A percentile compares a stretch with the other conserved stretches of the same genome.
phyloP scores from a whole-genome alignment of 2,329 filamentous ascomycete genomes.

The Fusarium abutilonis region DNA sequence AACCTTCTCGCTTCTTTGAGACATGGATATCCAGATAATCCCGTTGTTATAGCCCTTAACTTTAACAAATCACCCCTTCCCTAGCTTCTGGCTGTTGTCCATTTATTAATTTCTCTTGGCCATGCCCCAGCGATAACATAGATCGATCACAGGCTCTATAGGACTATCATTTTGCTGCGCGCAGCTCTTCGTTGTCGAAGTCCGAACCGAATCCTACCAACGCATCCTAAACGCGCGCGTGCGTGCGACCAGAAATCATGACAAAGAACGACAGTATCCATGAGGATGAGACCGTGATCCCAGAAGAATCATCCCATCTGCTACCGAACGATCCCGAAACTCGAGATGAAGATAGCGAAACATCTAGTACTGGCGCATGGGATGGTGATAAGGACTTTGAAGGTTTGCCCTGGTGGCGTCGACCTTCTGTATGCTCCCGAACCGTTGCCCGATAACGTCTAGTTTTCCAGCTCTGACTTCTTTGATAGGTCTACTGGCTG shows the following conservation, averaged over 20 bases:
- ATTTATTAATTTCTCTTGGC: constrained; percentile 14
- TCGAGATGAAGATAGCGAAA: constrained; percentile 18
- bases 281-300: constrained; percentile 16
- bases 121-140: constrained; percentile 26
- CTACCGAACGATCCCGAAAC: constrained; percentile 46
- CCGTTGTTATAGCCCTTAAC: neutral
- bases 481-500: constrained; percentile 78
- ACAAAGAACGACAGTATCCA: constrained; percentile 7
- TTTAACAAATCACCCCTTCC: neutral
- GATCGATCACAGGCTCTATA: constrained; percentile 24
- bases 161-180: constrained; percentile 18
- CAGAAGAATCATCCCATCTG: constrained; percentile 53
- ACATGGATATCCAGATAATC: constrained; percentile 18
- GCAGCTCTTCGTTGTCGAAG: constrained; percentile 4
- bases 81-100: constrained; percentile 1
- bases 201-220: constrained; percentile 2
- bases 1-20: constrained; percentile 24
- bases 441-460: constrained; percentile 2
- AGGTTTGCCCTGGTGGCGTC: constrained; percentile 68
- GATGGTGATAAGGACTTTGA: constrained; percentile 66
- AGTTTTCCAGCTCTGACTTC: constrained; percentile 37
- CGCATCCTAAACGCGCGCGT: neutral
- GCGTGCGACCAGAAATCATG: constrained; percentile 20
- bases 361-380: constrained; percentile 52
- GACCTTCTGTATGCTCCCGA: constrained; percentile 65